A percentile compares a stretch with the other conserved stretches of the same genome.
Evolutionary conservation across 768 basidiomycete genomes (phyloP).

Genomic region (Phaffia australis): DNA sequence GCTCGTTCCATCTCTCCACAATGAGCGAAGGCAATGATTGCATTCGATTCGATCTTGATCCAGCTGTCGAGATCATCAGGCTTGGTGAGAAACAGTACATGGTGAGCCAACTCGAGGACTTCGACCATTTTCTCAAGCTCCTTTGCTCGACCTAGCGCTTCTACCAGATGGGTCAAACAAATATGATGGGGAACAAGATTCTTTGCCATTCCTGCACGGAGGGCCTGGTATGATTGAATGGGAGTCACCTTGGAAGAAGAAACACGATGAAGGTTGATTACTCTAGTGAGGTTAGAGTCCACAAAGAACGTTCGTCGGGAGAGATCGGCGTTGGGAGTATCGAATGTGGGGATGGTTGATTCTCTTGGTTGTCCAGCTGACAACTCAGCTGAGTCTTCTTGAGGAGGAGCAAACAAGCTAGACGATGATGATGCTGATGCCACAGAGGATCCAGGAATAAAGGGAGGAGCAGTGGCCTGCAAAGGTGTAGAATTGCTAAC

Average conservation of each 20-base stretch:
- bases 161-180: constrained; percentile 54
- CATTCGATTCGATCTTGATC: constrained; percentile 71
- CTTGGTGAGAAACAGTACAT: constrained; percentile 38
- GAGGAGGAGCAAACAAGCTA: no score
- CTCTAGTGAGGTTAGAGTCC: constrained; percentile 3
- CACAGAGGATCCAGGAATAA: no score
- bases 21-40: constrained; percentile 78
- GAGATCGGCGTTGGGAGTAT: constrained; percentile 23
- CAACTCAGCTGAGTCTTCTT: no score
- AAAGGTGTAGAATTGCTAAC: no score
- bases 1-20: constrained; percentile 67
- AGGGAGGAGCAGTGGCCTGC: no score
- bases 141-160: constrained; percentile 53
- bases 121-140: constrained; percentile 53
- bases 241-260: not conserved
- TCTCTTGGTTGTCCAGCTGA: no score
- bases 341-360: constrained; percentile 21
- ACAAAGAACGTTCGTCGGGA: constrained; percentile 1
- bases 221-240: constrained; percentile 6
- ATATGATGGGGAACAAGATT: constrained; percentile 48
- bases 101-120: constrained; percentile 60
- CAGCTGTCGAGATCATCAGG: constrained; percentile 43
- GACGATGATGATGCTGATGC: no score
- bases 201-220: constrained; percentile 8
- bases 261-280: not conserved